Base-by-base conservation (phyloP, 306 rosid genomes). In the Lotus japonicus region DNA sequence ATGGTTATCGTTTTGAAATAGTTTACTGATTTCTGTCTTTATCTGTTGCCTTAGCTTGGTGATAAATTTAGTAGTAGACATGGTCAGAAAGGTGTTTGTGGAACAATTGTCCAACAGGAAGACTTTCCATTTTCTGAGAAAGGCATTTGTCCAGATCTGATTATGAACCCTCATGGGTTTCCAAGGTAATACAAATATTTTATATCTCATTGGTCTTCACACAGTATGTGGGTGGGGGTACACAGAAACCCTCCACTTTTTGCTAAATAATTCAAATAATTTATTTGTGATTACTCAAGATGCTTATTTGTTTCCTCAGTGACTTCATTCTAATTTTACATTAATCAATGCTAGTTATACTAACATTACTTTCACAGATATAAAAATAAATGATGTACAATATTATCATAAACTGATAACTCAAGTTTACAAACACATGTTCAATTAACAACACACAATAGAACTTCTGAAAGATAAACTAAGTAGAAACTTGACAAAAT, bases 1-100 rank as follows among this genome's bases (percentile, higher is more conserved):
- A 41, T 36, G 48, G 19, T 64, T 28, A 9, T 39, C 70, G 5
- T 48, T 76, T 66, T 49, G 23, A 73, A 58, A 8, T 19, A 45
- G 46, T 43, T 33, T 45, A 62, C 43, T 72, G 36, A 75, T 50
- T 68, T 78, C 19, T 64, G 23, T 56, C 55, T 77, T 42, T 35
- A 64, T 73, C 8, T 71, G 61, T 52, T 72, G 19, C 33, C 62
- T 48, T 69, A 92, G 96, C 86, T 94, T 73, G 97, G 97, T 52
- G 98, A 94, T 74, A 94, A 94, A 83, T 94, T 94, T 76, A 94
- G 98, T 83, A 94, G 98, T 80, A 88, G 98, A 79, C 98, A 94
- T 72, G 98, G 98, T 71, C 97, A 94, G 82, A 94, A 94, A 79
- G 98, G 98, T 77, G 98, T 94, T 67, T 88, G 94, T 72, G 98